Base-by-base conservation (phyloP, 768 basidiomycete genomes). In the Amyloporia xantha region DNA sequence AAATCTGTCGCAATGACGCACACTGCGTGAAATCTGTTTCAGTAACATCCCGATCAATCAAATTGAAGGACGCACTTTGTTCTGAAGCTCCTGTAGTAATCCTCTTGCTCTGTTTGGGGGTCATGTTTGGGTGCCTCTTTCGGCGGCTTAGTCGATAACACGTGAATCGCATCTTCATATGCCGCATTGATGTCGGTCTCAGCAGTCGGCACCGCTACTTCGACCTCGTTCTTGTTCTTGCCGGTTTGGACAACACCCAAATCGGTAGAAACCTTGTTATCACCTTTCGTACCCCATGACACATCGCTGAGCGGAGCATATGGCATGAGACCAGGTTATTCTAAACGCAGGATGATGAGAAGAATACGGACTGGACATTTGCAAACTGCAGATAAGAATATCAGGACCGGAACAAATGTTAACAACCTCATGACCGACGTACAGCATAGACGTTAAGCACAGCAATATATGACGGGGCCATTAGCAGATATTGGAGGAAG, bases 261-360 rank as follows among this genome's bases (percentile, higher is more conserved):
- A 56, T 94, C 90, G 21, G 84, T 85, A 47, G 73, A 75, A 38
- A 86, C 77, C 60, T 84, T 93, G 72, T 92, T 93, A 67, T 89
- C 91, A 27, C 90, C 95, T 63, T 95, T 98, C 3, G 91, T 98
- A 30, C 93, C 92, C 93, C 93, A 94, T 3, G 89, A 91, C 9
- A 94, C 84, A 51, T 94, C 92, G 66, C 75, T 76, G 54, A 47
- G 24, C n/a, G n/a, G n/a, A n/a, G n/a, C n/a, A 37, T 26, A 54
- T 25, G 28, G 44, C 41, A 49, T 35, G n/a, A 35, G 33, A 9
- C 33, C 33, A 35, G n/a, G n/a, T n/a, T n/a, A n/a, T n/a, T n/a
- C 7, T 7, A 33, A 33, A 33, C 15, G 30, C 7, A 19, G 17
- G 21, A 33, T 13, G 26, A 23, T 37, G 26, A 45, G 21, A 49